Conservation (phyloP, 306 rosid species). For the Inga laurina region DNA sequence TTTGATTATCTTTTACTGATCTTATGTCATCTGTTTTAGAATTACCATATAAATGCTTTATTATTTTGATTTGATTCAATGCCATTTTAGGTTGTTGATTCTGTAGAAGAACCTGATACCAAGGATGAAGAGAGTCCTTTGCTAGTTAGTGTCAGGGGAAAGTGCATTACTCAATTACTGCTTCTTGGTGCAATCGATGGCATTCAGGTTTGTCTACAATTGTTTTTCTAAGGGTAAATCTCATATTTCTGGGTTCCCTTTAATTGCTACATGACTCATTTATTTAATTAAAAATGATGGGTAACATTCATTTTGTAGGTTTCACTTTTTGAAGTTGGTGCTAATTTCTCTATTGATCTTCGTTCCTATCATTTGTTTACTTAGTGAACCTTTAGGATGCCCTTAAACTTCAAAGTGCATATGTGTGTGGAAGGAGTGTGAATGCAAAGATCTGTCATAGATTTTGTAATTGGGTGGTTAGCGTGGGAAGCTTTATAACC, state of each 20-base stretch:
- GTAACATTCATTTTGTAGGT: not conserved
- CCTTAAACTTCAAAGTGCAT: conserved; percentile 10
- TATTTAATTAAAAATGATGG: conserved; percentile 10
- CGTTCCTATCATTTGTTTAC: conserved; percentile 29
- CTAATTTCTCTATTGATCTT: conserved; percentile 16
- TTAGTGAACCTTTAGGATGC: conserved; percentile 13
- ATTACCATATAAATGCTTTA: conserved; percentile 12
- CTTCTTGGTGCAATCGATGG: conserved; percentile 90
- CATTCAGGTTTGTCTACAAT: conserved; percentile 74
- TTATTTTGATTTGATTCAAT: conserved; percentile 28
- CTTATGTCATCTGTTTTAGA: conserved; percentile 23
- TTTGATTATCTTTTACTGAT: conserved; percentile 1
- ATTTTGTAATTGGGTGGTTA: conserved; percentile 15
- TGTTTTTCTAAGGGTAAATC: conserved; percentile 18
- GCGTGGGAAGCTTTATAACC: conserved; percentile 1
- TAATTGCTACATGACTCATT: not conserved
- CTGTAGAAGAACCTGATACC: conserved; percentile 66
- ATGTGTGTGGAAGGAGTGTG: conserved; percentile 15
- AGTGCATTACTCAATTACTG: conserved; percentile 89
- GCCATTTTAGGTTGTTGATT: conserved; percentile 66
- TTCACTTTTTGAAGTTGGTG: conserved; percentile 1
- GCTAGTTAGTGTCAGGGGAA: conserved; percentile 78
- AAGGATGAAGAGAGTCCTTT: conserved; percentile 80
- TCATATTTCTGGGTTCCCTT: conserved; percentile 16
- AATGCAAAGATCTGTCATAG: conserved; percentile 26